Conservation (phyloP, 352 stramenopile species). For the Stephanocyclus meneghinianus region DNA sequence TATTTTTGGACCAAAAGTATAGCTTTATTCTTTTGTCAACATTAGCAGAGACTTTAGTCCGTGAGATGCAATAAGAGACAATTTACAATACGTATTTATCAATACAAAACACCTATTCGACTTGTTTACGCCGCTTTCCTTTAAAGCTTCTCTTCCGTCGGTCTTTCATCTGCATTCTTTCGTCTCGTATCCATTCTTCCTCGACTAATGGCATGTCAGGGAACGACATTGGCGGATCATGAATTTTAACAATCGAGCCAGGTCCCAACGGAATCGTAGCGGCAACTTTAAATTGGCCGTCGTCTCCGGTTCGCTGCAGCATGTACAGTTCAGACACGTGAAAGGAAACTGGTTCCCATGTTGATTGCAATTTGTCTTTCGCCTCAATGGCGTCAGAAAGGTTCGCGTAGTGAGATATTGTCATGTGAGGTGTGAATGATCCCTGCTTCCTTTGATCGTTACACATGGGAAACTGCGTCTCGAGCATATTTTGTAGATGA, state of each 20-base stretch:
- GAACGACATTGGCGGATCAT: constrained; percentile 63
- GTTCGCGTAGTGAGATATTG: constrained; percentile 71
- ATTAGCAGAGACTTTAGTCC: too few relatives aligned
- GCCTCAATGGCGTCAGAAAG: constrained; percentile 57
- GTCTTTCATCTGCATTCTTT: constrained; percentile 72
- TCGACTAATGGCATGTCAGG: constrained; percentile 65
- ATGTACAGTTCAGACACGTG: constrained; percentile 68
- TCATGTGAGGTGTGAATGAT: constrained; percentile 76
- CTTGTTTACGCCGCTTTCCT: constrained; percentile 12
- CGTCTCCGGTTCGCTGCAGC: constrained; percentile 66
- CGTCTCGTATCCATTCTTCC: constrained; percentile 71
- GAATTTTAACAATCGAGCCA: constrained; percentile 30
- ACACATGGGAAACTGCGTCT: constrained; percentile 72
- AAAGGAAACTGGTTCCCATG: constrained; percentile 59
- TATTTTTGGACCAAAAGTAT: too few relatives aligned
- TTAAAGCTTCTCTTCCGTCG: constrained; percentile 54
- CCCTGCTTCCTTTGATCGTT: constrained; percentile 56
- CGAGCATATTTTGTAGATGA: constrained; percentile 54
- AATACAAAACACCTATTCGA: not conserved
- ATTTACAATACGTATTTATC: not conserved
- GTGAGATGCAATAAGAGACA: not conserved
- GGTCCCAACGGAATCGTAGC: constrained; percentile 63
- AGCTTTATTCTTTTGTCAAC: too few relatives aligned
- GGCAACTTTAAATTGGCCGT: constrained; percentile 72
- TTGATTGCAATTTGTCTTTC: constrained; percentile 53